phyloP scores from a whole-genome alignment of 1,284 basidiomycete species.

The Mycena citricolor region DNA sequence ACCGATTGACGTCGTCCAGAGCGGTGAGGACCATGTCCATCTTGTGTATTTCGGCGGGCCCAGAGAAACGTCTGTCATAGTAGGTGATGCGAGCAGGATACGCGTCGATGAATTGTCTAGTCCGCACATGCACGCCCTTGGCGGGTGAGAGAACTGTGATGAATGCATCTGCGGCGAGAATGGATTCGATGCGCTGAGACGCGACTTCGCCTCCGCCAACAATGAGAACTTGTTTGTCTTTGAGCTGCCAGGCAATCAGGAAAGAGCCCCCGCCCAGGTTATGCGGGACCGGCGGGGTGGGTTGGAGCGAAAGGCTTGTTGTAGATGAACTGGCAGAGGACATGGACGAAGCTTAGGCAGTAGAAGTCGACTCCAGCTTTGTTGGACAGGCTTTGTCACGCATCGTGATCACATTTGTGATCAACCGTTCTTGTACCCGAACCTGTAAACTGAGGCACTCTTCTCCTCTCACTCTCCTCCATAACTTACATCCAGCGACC shows the following conservation, averaged over 20 bases:
- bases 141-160: slow-evolving; percentile 67
- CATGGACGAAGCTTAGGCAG: too few species aligned
- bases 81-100: slow-evolving; percentile 64
- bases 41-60: slow-evolving; percentile 55
- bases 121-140: slow-evolving; percentile 60
- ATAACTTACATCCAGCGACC: neutral
- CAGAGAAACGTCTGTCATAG: slow-evolving; percentile 66
- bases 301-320: too few species aligned
- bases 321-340: too few species aligned
- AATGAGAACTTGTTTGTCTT: slow-evolving; percentile 76
- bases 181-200: slow-evolving; percentile 72
- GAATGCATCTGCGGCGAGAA: slow-evolving; percentile 60
- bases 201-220: slow-evolving; percentile 90
- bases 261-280: slow-evolving; percentile 48
- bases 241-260: slow-evolving; percentile 86
- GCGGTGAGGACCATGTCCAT: slow-evolving; percentile 94
- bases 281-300: slow-evolving; percentile 1
- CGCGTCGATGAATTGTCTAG: slow-evolving; percentile 50
- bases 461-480: slow-evolving; percentile 19
- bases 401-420: too few species aligned
- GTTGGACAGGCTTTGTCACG: too few species aligned
- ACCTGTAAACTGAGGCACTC: too few species aligned
- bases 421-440: too few species aligned
- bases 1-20: slow-evolving; percentile 81
- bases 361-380: too few species aligned